Percentiles rank a stretch among this genome's conserved stretches.
phyloP scores from a whole-genome alignment of 768 basidiomycete genomes.

The Phlebiopsis gigantea region DNA sequence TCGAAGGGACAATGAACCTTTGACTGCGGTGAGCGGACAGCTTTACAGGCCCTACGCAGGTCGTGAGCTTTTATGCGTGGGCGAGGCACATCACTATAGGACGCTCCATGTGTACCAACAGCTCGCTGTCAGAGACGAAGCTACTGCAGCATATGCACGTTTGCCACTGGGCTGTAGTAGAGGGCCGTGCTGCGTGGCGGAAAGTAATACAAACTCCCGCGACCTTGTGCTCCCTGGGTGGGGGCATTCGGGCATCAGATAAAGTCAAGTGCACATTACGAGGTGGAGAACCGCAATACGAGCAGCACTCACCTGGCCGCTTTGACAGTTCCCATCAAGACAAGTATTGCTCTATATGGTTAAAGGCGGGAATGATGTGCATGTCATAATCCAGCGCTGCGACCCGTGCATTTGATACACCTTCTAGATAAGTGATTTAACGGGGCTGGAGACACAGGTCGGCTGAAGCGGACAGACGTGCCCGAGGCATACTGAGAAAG shows the following conservation, averaged over 20 bases:
- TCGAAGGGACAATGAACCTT: too few relatives aligned
- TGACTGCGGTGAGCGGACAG: background rate
- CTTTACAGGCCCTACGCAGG: too few relatives aligned
- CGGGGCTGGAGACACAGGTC: too few relatives aligned
- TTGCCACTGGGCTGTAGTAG: background rate
- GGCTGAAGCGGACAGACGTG: too few relatives aligned
- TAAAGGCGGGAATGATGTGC: too few relatives aligned
- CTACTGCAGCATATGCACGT: slow-evolving; percentile 12
- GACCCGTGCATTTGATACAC: too few relatives aligned
- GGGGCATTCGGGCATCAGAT: background rate
- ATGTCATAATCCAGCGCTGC: too few relatives aligned
- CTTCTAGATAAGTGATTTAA: too few relatives aligned
- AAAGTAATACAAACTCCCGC: background rate
- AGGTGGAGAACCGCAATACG: background rate
- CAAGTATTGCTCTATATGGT: too few relatives aligned
- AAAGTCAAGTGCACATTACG: background rate
- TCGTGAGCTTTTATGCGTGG: background rate
- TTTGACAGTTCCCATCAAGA: background rate
- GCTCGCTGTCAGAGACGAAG: background rate
- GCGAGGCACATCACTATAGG: background rate
- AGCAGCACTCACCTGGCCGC: background rate
- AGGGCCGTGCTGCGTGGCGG: background rate
- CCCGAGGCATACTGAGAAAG: too few relatives aligned
- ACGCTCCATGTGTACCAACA: slow-evolving; percentile 3
- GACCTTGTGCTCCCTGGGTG: background rate